phyloP scores from a whole-genome alignment of 164 flowering plant species.

The Magnolia kwangsiensis region DNA sequence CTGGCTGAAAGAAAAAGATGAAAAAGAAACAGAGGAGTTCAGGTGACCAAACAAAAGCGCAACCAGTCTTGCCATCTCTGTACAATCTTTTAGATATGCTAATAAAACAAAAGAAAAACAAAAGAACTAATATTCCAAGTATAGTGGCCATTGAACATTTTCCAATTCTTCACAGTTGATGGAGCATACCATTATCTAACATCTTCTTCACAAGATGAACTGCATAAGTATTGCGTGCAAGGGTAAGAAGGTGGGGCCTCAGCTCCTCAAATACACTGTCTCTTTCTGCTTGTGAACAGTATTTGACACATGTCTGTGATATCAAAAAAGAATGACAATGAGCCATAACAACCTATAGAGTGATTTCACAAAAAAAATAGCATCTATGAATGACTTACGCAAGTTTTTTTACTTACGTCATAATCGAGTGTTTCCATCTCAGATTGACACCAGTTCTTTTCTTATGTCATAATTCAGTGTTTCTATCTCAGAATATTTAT shows the following conservation, averaged over 20 bases:
- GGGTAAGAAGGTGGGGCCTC: constrained; percentile 67
- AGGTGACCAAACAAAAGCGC: background rate
- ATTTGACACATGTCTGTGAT: constrained; percentile 75
- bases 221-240: constrained; percentile 76
- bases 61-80: background rate
- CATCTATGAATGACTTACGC: background rate
- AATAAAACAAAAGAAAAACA: background rate
- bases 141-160: background rate
- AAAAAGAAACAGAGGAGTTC: background rate
- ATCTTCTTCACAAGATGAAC: constrained; percentile 83
- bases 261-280: constrained; percentile 75
- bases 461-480: no score
- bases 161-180: background rate
- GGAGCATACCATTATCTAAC: constrained; percentile 73
- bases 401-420: background rate
- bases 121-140: background rate
- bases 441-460: no score
- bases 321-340: background rate
- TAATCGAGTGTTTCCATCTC: no score
- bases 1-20: constrained; percentile 54
- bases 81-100: background rate
- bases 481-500: no score
- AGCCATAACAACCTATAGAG: background rate
- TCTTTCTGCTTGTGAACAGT: constrained; percentile 75
- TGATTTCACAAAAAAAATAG: background rate